phyloP scores from a whole-genome alignment of 768 basidiomycete genomes.

The Galerina sulciceps region DNA sequence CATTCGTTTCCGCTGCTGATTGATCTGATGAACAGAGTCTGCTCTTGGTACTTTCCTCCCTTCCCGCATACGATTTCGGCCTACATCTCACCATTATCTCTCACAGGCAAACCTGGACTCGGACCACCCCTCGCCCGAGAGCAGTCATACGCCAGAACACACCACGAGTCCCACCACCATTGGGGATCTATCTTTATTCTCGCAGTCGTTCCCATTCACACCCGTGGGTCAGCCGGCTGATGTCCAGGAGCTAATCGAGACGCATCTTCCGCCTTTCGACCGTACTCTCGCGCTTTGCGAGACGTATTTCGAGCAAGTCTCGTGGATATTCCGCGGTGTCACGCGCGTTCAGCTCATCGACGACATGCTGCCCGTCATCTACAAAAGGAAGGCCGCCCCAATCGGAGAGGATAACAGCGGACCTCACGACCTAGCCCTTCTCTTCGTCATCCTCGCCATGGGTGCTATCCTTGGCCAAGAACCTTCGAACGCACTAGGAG shows the following conservation, averaged over 20 bases:
- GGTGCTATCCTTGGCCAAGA: slow-evolving; percentile 50
- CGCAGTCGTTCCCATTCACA: slow-evolving; percentile 66
- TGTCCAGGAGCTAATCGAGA: slow-evolving; percentile 53
- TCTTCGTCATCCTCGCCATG: slow-evolving; percentile 61
- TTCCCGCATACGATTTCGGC: slow-evolving; percentile 13
- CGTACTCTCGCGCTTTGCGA: slow-evolving; percentile 61
- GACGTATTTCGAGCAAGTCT: slow-evolving; percentile 63
- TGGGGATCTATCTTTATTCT: slow-evolving; percentile 50
- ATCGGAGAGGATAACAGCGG: slow-evolving; percentile 39
- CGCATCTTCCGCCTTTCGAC: slow-evolving; percentile 56
- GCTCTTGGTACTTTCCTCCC: slow-evolving; percentile 24
- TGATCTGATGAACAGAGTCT: slow-evolving; percentile 23
- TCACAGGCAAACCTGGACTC: slow-evolving; percentile 29
- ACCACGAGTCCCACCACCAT: slow-evolving; percentile 23
- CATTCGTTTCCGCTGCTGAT: neutral
- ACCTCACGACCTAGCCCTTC: slow-evolving; percentile 55
- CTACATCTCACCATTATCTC: slow-evolving; percentile 26
- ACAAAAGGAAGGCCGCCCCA: slow-evolving; percentile 52
- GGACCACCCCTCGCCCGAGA: slow-evolving; percentile 22
- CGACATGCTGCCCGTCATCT: slow-evolving; percentile 65
- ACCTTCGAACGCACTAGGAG: slow-evolving; percentile 45
- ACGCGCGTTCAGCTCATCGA: slow-evolving; percentile 67
- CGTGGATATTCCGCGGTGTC: slow-evolving; percentile 68
- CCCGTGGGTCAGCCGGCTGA: slow-evolving; percentile 53
- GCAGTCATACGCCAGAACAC: slow-evolving; percentile 26